Base-by-base conservation (phyloP, 192 early-diverging fungal genomes). In the Ambispora gerdemannii region DNA sequence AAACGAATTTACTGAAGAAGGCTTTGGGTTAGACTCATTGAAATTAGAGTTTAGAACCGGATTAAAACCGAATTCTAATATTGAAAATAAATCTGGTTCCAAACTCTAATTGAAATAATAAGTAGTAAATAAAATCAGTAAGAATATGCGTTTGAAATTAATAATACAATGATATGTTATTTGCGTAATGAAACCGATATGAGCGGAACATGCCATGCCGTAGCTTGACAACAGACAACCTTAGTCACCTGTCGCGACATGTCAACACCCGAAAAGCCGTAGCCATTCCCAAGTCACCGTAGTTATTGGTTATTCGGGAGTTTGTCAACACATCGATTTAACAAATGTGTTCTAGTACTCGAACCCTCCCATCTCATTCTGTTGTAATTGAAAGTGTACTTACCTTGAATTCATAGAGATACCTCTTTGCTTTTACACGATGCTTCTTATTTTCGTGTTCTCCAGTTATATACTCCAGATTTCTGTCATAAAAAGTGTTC, bases 281-380 rank as follows among this genome's bases (percentile, higher is more conserved):
- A 56, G 53, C 53, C 20, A 56, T 13, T 56, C 53, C 53, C 53
- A 56, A 56, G 53, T 56, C 53, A 56, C 53, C 53, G 53, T 20
- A 56, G 53, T 56, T 56, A 56, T 56, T 56, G 53, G 53, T 56
- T n/a, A 56, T 56, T 56, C 53, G 6, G 53, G 53, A 56, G 20
- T 56, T 56, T 56, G 53, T 56, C 53, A 20, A 56, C 53, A 56
- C 53, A n/a, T 56, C 53, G 53, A 56, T 6, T 27, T 56, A 13
- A 20, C 53, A 56, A 6, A 27, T 6, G 53, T 56, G 53, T 56
- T 56, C 53, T 56, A 56, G 53, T 56, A 56, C 53, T 56, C 53
- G 20, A 56, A 56, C 53, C 53, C 53, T 13, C 53, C 20, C 53
- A 20, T 20, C 6, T 56, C 53, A 56, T 6, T 20, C 6, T 10